Evolutionary conservation across 345 rosid genomes (phyloP).

Genomic region (Eucalyptus sp.): DNA sequence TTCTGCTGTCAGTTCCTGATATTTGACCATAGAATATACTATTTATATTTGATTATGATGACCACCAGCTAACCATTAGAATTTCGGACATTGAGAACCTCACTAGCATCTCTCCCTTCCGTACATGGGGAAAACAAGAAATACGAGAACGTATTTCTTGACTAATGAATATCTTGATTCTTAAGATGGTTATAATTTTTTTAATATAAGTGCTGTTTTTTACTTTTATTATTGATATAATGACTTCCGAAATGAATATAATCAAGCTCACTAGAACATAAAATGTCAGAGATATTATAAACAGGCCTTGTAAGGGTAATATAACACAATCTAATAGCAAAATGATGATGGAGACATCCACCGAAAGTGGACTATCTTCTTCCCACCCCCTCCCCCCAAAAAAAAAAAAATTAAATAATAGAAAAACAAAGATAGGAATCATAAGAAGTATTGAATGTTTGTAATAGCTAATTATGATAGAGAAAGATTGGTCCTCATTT

Average conservation of each 20-base stretch:
- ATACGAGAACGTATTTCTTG: neutral
- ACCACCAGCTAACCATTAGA: neutral
- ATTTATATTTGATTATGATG: neutral
- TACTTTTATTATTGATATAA: neutral
- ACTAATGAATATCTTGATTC: neutral
- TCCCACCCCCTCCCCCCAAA: too few species aligned
- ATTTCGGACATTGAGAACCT: neutral
- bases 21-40: neutral
- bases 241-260: neutral
- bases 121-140: neutral
- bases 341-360: neutral
- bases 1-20: neutral
- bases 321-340: neutral
- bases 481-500: neutral
- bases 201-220: neutral
- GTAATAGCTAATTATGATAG: neutral
- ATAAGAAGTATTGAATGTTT: neutral
- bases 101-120: neutral
- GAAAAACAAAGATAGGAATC: neutral
- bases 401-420: neutral
- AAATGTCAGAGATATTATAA: neutral
- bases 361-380: neutral
- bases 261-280: neutral
- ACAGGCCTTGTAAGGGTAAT: neutral
- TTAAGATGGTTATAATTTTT: neutral